Conservation (phyloP, 345 rosid species). For the Sonneratia caseolaris region DNA sequence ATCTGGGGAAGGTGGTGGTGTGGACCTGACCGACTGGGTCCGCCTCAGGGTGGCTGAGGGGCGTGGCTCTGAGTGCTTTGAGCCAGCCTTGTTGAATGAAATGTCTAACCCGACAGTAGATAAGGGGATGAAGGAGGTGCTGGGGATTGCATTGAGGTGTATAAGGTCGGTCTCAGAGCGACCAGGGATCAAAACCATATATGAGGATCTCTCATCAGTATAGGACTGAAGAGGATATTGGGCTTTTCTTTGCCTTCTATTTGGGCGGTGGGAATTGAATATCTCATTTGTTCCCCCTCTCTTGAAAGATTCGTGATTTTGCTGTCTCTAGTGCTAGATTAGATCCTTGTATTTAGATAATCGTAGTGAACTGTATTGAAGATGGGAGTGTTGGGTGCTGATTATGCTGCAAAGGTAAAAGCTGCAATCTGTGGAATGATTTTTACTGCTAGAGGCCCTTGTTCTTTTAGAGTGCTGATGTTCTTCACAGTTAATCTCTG, state of each 20-base stretch:
- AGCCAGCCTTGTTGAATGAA: conserved; percentile 45
- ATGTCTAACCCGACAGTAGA: conserved; percentile 48
- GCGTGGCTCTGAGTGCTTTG: conserved; percentile 57
- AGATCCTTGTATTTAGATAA: background rate
- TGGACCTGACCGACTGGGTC: conserved; percentile 82
- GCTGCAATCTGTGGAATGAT: background rate
- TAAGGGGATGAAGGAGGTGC: conserved; percentile 89
- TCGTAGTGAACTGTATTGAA: background rate
- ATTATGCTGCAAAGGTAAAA: background rate
- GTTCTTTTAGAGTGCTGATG: background rate
- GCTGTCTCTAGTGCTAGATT: background rate
- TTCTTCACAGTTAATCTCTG: too few species aligned
- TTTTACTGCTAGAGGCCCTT: background rate
- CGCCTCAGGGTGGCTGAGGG: conserved; percentile 60
- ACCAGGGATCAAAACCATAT: conserved; percentile 90
- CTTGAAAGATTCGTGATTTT: background rate
- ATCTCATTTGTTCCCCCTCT: conserved; percentile 12
- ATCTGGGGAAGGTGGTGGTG: conserved; percentile 66
- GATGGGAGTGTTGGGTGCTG: background rate
- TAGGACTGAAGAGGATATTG: conserved; percentile 14
- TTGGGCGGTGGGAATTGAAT: conserved; percentile 9
- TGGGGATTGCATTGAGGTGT: conserved; percentile 74
- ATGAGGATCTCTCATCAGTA: conserved; percentile 94
- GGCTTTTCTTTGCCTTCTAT: background rate
- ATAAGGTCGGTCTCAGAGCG: conserved; percentile 78